phyloP scores from a whole-genome alignment of 1,139 yeast species.

The Yarrowia galli region DNA sequence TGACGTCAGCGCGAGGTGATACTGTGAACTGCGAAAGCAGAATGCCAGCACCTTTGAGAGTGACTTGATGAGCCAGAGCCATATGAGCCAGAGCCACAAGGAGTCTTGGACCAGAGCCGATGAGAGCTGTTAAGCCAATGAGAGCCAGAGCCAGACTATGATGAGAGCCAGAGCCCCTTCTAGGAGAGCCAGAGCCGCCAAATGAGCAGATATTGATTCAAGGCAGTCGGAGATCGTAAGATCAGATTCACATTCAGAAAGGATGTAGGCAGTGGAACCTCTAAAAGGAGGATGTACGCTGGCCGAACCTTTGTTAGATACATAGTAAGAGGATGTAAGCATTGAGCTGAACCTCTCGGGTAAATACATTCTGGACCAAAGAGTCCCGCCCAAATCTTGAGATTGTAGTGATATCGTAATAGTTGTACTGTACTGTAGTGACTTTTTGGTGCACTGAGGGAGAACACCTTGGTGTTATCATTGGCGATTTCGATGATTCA shows the following conservation, averaged over 20 bases:
- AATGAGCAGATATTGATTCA: background rate
- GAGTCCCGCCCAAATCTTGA: background rate
- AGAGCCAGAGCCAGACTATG: background rate
- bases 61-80: background rate
- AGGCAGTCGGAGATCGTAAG: slow-evolving; percentile 1
- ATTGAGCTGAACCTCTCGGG: slow-evolving; percentile 19
- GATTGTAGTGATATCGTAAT: background rate
- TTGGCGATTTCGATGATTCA: no score
- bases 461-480: no score
- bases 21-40: slow-evolving; percentile 23
- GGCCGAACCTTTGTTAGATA: slow-evolving; percentile 4
- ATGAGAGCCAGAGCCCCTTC: background rate
- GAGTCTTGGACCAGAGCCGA: background rate
- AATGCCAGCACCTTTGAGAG: slow-evolving; percentile 2
- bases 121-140: background rate
- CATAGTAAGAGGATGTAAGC: slow-evolving; percentile 11
- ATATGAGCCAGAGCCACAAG: background rate
- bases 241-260: slow-evolving; percentile 13
- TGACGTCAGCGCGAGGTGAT: slow-evolving; percentile 1
- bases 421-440: no score
- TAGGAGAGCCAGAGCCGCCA: no score
- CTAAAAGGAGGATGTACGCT: background rate
- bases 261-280: slow-evolving; percentile 11
- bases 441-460: no score
- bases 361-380: slow-evolving; percentile 3